These are phyloP conservation scores for Harrya chromipes DNA, from an alignment of 768 basidiomycete genomes.

Conservation along the genomic window DNA sequence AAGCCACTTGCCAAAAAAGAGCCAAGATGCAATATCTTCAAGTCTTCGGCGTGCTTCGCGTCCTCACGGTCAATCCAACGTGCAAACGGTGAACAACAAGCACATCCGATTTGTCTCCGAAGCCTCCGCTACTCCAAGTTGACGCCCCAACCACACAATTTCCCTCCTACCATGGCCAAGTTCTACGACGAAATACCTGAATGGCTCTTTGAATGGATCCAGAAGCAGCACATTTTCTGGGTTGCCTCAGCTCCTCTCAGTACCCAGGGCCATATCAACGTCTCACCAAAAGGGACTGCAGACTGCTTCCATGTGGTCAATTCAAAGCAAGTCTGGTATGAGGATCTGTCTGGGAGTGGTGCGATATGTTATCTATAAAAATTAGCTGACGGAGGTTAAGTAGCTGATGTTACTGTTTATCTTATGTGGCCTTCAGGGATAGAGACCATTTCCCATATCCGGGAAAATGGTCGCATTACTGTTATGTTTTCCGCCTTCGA, in stretches of 20 bases:
- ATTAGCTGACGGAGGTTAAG: neutral
- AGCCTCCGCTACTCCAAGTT: too few relatives aligned
- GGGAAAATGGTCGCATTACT: slow-evolving; percentile 63
- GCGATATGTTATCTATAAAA: neutral
- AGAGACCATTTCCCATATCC: slow-evolving; percentile 61
- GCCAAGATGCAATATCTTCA: too few relatives aligned
- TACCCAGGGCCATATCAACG: slow-evolving; percentile 55
- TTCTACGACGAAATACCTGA: slow-evolving; percentile 59
- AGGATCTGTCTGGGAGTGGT: slow-evolving; percentile 71
- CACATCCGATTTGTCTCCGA: too few relatives aligned
- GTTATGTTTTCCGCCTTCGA: slow-evolving; percentile 62
- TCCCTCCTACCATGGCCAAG: slow-evolving; percentile 44
- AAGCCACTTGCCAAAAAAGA: too few relatives aligned
- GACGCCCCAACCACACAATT: too few relatives aligned
- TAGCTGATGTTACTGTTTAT: too few relatives aligned
- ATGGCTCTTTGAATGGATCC: slow-evolving; percentile 53
- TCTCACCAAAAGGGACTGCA: slow-evolving; percentile 65
- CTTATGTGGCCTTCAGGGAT: slow-evolving; percentile 35
- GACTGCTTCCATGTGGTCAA: slow-evolving; percentile 61
- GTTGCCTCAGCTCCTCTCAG: slow-evolving; percentile 65
- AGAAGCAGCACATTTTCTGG: slow-evolving; percentile 66
- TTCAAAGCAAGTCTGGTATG: slow-evolving; percentile 62
- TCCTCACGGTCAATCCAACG: too few relatives aligned
- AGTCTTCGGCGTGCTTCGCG: too few relatives aligned
- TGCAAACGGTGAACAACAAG: too few relatives aligned